Conservation (phyloP, 2,329 filamentous ascomycete genomes). For the Beauveria rudraprayagi region DNA sequence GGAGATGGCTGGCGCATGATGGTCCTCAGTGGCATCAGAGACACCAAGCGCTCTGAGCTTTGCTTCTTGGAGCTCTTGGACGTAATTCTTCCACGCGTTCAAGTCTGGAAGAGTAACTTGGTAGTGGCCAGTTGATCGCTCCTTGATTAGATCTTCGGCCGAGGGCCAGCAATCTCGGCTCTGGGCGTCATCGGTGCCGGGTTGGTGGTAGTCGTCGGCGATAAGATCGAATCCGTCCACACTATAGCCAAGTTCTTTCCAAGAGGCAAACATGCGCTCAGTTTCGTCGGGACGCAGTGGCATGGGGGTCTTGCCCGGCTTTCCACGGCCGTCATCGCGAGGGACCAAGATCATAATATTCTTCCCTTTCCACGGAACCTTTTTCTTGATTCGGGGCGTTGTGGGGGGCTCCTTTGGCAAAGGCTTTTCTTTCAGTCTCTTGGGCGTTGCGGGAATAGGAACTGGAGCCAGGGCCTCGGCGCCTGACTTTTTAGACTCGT, state of each 20-base stretch:
- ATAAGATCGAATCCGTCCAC: constrained; percentile 60
- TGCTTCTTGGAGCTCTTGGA: constrained; percentile 75
- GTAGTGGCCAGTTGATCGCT: constrained; percentile 45
- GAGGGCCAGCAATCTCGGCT: constrained; percentile 63
- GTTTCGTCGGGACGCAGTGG: constrained; percentile 51
- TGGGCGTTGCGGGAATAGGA: constrained; percentile 27
- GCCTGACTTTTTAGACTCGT: constrained; percentile 14
- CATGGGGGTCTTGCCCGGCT: constrained; percentile 42
- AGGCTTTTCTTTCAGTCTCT: constrained; percentile 27
- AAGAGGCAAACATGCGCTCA: constrained; percentile 53
- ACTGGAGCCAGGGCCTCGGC: constrained; percentile 17
- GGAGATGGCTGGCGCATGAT: constrained; percentile 55
- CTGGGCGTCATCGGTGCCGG: constrained; percentile 43
- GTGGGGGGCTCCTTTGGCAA: constrained; percentile 31
- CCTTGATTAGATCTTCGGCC: constrained; percentile 47
- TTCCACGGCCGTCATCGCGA: constrained; percentile 57
- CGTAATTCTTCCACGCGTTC: constrained; percentile 66
- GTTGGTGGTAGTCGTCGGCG: constrained; percentile 31
- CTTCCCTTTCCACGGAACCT: constrained; percentile 67
- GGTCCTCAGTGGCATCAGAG: constrained; percentile 67
- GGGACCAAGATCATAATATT: constrained; percentile 65
- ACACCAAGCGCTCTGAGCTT: constrained; percentile 90
- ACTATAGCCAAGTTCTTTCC: constrained; percentile 63
- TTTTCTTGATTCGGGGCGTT: constrained; percentile 58
- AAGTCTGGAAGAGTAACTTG: constrained; percentile 63